phyloP scores from a whole-genome alignment of 805 yeast species.

The Starmerella davenportii region DNA sequence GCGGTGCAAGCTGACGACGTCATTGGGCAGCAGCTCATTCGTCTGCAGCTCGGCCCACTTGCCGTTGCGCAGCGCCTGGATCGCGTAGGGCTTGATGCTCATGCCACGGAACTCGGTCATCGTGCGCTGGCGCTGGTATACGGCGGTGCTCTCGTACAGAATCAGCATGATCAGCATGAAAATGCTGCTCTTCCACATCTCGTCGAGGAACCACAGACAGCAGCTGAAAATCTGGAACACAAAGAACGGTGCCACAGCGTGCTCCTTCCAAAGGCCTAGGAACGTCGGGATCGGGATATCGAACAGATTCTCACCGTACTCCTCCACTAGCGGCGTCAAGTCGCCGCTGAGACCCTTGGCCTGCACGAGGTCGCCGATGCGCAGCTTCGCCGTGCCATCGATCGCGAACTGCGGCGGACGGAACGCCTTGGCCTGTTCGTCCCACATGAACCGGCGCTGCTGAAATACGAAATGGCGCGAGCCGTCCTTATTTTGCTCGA shows the following conservation, averaged over 20 bases:
- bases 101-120: constrained; percentile 89
- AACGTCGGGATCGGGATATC: constrained; percentile 94
- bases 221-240: constrained; percentile 93
- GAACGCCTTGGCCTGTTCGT: constrained; percentile 36
- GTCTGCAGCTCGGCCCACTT: constrained; percentile 58
- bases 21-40: constrained; percentile 74
- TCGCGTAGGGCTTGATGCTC: constrained; percentile 84
- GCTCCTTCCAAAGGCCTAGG: constrained; percentile 79
- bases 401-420: constrained; percentile 62
- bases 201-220: constrained; percentile 90
- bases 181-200: constrained; percentile 86
- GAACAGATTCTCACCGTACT: constrained; percentile 71
- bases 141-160: constrained; percentile 84
- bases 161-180: constrained; percentile 84
- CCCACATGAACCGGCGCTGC: constrained; percentile 72
- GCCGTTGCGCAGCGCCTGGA: constrained; percentile 51
- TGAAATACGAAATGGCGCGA: constrained; percentile 68
- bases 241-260: constrained; percentile 94
- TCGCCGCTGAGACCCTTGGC: constrained; percentile 31
- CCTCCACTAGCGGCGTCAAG: constrained; percentile 26
- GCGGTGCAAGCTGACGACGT: constrained; percentile 65
- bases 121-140: constrained; percentile 86
- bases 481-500: constrained; percentile 36
- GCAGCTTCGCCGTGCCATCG: constrained; percentile 31
- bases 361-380: constrained; percentile 37